phyloP scores from a whole-genome alignment of 202 grass and related monocot genomes.

The Dendrocalamus latiflorus region DNA sequence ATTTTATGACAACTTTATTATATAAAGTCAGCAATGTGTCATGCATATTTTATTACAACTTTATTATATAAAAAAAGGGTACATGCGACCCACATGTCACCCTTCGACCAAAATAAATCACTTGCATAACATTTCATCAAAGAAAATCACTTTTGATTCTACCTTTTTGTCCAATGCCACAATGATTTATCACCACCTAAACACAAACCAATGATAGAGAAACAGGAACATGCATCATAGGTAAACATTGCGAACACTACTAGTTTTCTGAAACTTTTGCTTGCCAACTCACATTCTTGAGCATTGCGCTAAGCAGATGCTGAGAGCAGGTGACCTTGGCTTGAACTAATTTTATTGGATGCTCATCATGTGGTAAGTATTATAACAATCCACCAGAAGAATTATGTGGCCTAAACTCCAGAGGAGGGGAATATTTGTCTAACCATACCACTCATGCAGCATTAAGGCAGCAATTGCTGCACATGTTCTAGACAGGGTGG shows the following conservation, averaged over 20 bases:
- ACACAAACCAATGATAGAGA: conserved; percentile 33
- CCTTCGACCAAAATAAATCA: conserved; percentile 1
- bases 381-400: conserved; percentile 28
- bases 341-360: conserved; percentile 13
- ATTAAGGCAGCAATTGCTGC: conserved; percentile 50
- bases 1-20: no score
- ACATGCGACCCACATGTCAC: conserved; percentile 30
- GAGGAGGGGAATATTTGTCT: conserved; percentile 52
- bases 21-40: conserved; percentile 34
- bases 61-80: not conserved
- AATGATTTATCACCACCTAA: no score
- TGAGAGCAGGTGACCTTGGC: conserved; percentile 42
- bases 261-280: conserved; percentile 14
- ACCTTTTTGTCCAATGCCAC: not conserved
- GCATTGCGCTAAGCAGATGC: conserved; percentile 41
- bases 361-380: conserved; percentile 45
- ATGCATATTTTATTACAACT: conserved; percentile 25
- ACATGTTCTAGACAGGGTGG: conserved; percentile 64
- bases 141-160: not conserved
- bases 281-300: conserved; percentile 37
- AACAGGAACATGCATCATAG: conserved; percentile 34
- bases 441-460: conserved; percentile 45
- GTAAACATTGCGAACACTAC: not conserved
- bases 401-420: conserved; percentile 42
- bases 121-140: conserved; percentile 28